These are phyloP conservation scores for Pichia scutulata DNA, from an alignment of 805 yeast species.

Conservation along the genomic window DNA sequence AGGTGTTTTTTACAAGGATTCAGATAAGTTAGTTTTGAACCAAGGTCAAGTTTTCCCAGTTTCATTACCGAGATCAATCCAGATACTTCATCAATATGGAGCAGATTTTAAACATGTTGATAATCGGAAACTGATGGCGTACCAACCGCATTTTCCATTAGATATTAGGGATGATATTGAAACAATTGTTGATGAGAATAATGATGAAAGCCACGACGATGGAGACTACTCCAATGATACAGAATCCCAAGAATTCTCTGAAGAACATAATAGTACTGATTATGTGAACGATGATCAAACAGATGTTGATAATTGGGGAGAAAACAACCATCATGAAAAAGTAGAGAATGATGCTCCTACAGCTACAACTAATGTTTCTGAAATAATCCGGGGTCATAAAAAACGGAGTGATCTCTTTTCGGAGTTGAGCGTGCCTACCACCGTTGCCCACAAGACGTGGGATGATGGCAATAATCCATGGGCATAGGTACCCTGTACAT, in stretches of 20 bases:
- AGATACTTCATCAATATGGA: slow-evolving; percentile 69
- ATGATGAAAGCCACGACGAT: slow-evolving; percentile 13
- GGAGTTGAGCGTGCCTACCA: slow-evolving; percentile 40
- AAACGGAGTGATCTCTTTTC: slow-evolving; percentile 36
- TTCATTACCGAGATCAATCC: slow-evolving; percentile 64
- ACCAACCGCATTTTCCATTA: slow-evolving; percentile 67
- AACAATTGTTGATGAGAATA: slow-evolving; percentile 45
- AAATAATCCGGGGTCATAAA: background rate
- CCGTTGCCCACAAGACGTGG: slow-evolving; percentile 46
- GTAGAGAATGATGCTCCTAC: slow-evolving; percentile 8
- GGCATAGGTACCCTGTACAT: slow-evolving; percentile 24
- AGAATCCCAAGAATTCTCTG: background rate
- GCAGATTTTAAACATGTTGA: slow-evolving; percentile 62
- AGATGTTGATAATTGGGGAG: background rate
- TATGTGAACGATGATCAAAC: background rate
- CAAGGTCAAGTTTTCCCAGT: slow-evolving; percentile 47
- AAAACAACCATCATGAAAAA: slow-evolving; percentile 9
- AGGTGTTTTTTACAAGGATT: slow-evolving; percentile 18
- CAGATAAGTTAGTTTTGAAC: slow-evolving; percentile 33
- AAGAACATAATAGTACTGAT: background rate
- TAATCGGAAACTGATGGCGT: slow-evolving; percentile 43
- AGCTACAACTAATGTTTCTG: background rate
- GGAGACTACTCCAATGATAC: background rate
- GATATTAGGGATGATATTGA: slow-evolving; percentile 66
- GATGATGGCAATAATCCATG: slow-evolving; percentile 63